Base-by-base conservation (phyloP, 2,329 filamentous ascomycete genomes). In the Waltergamsia citrina region DNA sequence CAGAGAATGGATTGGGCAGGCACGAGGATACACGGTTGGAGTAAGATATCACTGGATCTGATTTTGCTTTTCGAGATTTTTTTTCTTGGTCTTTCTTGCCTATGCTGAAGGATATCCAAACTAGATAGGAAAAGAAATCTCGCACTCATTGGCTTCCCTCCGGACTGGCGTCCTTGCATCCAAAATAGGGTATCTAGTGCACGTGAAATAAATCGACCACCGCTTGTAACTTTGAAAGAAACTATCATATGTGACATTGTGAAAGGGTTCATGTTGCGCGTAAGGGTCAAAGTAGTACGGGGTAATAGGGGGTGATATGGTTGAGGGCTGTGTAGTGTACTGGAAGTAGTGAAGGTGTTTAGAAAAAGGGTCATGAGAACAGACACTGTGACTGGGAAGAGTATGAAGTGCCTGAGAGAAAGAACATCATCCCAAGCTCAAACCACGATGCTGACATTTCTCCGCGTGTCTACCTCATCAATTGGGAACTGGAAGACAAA, bases 401-500 rank as follows among this genome's bases (percentile, higher is more conserved):
- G 16, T 11, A n/a, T 7, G 24, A 34, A 29, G 16, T n/a, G n/a
- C n/a, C n/a, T n/a, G n/a, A n/a, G 23, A 17, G 20, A 18, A 34
- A 21, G 18, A 21, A 20, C 7, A 21, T 11, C 11, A 34, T 18
- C 12, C 18, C 21, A 9, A 21, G 7, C 18, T 14, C 50, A 77
- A 14, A 80, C 65, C 14, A 60, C 59, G 38, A 84, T 80, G 39
- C 69, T 75, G 31, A 79, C 64, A 37, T 69, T 74, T 48, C 83
- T 81, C 42, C 80, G 67, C 35, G 67, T 62, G 30, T 81, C 76
- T 1, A 76, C 80, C 47, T 94, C 87, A 36, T 94, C 85, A 12
- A 86, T 60, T 31, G 81, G 74, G 49, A 90, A 90, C 4, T 85
- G 83, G 54, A 93, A 94, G 3, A 94, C 86, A 26, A 90, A 68